Conservation (phyloP, 495 filamentous ascomycete genomes). For the Sphaerosporella brunnea region DNA sequence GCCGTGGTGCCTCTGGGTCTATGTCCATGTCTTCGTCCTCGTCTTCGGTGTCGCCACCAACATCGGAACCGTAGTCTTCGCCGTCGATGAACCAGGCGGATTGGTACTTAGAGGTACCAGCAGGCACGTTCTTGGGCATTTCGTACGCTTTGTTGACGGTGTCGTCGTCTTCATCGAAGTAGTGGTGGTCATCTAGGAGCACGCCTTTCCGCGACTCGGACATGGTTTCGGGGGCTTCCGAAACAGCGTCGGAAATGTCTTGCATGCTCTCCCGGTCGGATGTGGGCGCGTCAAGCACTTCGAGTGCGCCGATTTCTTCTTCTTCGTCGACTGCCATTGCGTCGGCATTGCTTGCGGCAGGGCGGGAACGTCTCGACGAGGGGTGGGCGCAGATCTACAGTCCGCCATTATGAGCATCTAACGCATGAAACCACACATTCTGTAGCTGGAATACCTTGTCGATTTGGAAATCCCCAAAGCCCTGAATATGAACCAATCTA, state of each 20-base stretch:
- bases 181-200: slow-evolving; percentile 88
- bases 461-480: slow-evolving; percentile 91
- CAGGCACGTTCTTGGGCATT: slow-evolving; percentile 58
- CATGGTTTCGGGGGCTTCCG: slow-evolving; percentile 35
- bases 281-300: slow-evolving; percentile 48
- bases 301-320: slow-evolving; percentile 28
- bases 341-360: slow-evolving; percentile 29
- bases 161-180: slow-evolving; percentile 85
- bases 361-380: slow-evolving; percentile 31
- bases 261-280: slow-evolving; percentile 58
- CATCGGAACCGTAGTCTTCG: slow-evolving; percentile 61
- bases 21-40: slow-evolving; percentile 35
- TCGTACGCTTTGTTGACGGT: slow-evolving; percentile 31
- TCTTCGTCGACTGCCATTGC: slow-evolving; percentile 49
- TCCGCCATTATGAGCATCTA: no score
- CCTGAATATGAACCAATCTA: slow-evolving; percentile 73
- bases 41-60: slow-evolving; percentile 47
- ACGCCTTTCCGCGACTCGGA: slow-evolving; percentile 49
- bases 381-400: slow-evolving; percentile 21
- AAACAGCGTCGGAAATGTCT: slow-evolving; percentile 37
- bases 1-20: slow-evolving; percentile 31
- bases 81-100: slow-evolving; percentile 73
- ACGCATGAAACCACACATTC: no score
- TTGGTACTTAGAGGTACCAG: slow-evolving; percentile 86
- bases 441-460: slow-evolving; percentile 57